Evolutionary conservation across 495 filamentous ascomycete genomes (phyloP).

Genomic region (Talaromyces nanjingensis): DNA sequence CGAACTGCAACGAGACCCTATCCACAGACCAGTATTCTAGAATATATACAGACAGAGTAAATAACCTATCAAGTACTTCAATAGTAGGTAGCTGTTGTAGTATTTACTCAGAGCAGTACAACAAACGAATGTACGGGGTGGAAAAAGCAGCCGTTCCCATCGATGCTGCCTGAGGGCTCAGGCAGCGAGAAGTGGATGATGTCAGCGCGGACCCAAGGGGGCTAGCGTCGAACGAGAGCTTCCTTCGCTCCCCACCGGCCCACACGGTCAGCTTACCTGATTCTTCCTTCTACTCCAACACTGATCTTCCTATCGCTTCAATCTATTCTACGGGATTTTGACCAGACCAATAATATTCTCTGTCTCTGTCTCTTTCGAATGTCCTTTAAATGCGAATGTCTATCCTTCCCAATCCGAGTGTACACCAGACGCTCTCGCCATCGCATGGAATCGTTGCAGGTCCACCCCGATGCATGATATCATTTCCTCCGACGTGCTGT

Average conservation of each 20-base stretch:
- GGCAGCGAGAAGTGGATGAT: not conserved
- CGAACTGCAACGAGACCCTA: no score
- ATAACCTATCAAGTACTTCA: no score
- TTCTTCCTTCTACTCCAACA: no score
- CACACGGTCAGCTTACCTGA: no score
- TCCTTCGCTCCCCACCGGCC: no score
- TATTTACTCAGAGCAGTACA: no score
- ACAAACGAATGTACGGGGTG: not conserved
- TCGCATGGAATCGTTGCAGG: not conserved
- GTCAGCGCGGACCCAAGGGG: not conserved
- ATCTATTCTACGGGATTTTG: not conserved
- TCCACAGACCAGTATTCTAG: no score
- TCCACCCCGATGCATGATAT: not conserved
- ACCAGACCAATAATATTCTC: not conserved
- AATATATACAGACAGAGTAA: no score
- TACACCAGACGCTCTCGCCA: not conserved
- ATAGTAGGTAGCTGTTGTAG: no score
- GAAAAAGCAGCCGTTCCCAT: not conserved
- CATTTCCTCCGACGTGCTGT: not conserved
- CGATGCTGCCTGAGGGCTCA: not conserved
- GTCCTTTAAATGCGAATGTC: not conserved
- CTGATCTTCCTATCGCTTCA: no score
- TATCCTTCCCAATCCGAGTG: not conserved
- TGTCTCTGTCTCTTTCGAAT: not conserved
- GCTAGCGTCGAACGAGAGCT: not conserved